Conservation (phyloP, 768 basidiomycete genomes). For the Pleurotus eryngii region DNA sequence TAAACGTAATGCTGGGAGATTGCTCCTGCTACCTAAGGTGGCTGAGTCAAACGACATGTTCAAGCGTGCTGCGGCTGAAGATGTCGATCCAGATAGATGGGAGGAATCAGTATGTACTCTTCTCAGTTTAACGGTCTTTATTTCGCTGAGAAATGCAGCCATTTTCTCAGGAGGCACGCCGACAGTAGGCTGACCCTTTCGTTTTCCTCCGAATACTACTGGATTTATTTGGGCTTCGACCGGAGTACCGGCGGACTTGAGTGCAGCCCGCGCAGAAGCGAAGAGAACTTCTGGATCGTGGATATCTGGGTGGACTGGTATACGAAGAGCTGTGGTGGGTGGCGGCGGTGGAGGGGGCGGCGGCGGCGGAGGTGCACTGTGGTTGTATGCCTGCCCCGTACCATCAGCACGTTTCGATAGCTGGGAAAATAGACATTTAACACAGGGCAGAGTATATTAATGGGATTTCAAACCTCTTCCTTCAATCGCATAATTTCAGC, state of each 20-base stretch:
- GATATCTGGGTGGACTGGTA: constrained; percentile 19
- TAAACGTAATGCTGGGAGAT: neutral
- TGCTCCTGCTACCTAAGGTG: neutral
- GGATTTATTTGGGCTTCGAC: constrained; percentile 68
- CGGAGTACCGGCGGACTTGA: constrained; percentile 55
- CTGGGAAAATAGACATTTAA: constrained; percentile 24
- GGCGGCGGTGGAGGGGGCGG: constrained; percentile 45
- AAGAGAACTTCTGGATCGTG: constrained; percentile 40
- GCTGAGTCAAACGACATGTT: constrained; percentile 7
- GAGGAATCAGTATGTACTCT: constrained; percentile 41
- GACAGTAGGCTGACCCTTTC: constrained; percentile 61
- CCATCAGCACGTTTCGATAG: constrained; percentile 35
- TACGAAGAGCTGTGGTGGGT: constrained; percentile 29
- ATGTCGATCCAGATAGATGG: neutral
- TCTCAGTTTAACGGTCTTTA: constrained; percentile 70
- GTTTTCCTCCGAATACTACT: constrained; percentile 25
- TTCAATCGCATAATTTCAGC: constrained; percentile 59
- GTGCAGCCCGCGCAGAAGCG: constrained; percentile 58
- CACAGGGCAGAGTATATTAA: neutral
- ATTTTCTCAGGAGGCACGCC: constrained; percentile 80
- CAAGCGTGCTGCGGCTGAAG: neutral
- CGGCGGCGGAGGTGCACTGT: constrained; percentile 25
- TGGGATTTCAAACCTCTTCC: constrained; percentile 43
- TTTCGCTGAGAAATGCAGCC: constrained; percentile 76
- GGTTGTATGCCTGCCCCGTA: constrained; percentile 16